These are phyloP conservation scores for Penicillium concentricum DNA, from an alignment of 2,329 filamentous ascomycete species.

Conservation along the genomic window DNA sequence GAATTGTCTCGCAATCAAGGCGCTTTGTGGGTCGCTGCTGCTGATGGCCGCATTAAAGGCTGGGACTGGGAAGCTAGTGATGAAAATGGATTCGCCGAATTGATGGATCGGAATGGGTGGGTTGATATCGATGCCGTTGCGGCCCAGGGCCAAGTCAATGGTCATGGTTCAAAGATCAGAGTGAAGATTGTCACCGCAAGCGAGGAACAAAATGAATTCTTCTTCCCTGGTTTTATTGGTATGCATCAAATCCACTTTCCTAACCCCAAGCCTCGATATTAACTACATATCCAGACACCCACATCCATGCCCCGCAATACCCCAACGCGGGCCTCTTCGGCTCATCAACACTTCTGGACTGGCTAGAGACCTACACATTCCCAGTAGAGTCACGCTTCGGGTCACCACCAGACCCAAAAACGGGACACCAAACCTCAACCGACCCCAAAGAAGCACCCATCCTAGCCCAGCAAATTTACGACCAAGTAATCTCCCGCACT, in stretches of 20 bases:
- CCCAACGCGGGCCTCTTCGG: conserved; percentile 94
- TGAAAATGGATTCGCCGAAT: conserved; percentile 23
- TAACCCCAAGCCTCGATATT: not conserved
- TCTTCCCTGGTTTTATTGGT: conserved; percentile 51
- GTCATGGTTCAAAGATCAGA: conserved; percentile 12
- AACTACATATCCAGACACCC: conserved; percentile 66
- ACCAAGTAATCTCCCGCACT: conserved; percentile 73
- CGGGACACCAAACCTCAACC: conserved; percentile 3
- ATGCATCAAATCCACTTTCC: conserved; percentile 12
- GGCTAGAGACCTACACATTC: conserved; percentile 93
- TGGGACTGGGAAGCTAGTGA: conserved; percentile 33
- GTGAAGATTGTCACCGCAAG: conserved; percentile 40
- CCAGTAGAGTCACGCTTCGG: conserved; percentile 79
- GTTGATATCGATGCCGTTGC: conserved; percentile 18
- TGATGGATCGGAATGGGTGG: conserved; percentile 38
- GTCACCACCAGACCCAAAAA: conserved; percentile 18
- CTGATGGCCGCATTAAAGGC: conserved; percentile 35
- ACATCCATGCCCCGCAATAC: conserved; percentile 93
- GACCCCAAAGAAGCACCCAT: conserved; percentile 25
- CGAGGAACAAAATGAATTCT: conserved; percentile 44
- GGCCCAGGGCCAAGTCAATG: conserved; percentile 3
- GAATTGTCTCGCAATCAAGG: conserved; percentile 53
- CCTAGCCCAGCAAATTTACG: conserved; percentile 60
- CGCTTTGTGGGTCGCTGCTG: conserved; percentile 36
- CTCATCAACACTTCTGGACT: conserved; percentile 86